Evolutionary conservation across 192 early-diverging fungal genomes (phyloP).

Genomic region (Dimargaris cristalligena): DNA sequence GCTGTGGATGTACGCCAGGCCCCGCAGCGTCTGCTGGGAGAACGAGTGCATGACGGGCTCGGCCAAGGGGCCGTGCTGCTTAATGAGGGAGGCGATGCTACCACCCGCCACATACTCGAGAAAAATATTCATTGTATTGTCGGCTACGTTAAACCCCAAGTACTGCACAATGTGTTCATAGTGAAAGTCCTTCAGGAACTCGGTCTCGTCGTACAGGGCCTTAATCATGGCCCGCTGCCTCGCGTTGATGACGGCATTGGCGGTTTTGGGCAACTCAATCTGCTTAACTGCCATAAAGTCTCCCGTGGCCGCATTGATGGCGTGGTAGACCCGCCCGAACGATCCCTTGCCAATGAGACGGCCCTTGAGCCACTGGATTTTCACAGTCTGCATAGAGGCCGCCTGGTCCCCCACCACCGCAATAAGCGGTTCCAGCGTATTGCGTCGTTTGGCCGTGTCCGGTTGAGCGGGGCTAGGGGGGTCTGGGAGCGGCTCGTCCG

Average conservation of each 20-base stretch:
- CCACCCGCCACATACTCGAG: slow-evolving; percentile 95
- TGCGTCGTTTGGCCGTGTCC: slow-evolving; percentile 11
- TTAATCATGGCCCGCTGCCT: slow-evolving; percentile 21
- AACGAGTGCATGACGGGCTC: slow-evolving; percentile 58
- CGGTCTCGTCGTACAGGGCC: slow-evolving; percentile 55
- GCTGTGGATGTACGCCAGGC: slow-evolving; percentile 73
- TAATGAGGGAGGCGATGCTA: slow-evolving; percentile 60
- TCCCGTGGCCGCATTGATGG: slow-evolving; percentile 48
- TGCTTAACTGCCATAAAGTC: slow-evolving; percentile 78
- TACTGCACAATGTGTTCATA: slow-evolving; percentile 92
- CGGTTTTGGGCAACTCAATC: slow-evolving; percentile 42
- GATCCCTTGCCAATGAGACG: slow-evolving; percentile 69
- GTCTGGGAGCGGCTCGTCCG: background rate
- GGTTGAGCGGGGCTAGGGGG: background rate
- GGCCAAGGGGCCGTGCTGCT: slow-evolving; percentile 50
- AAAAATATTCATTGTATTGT: slow-evolving; percentile 73
- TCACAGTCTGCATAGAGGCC: slow-evolving; percentile 14
- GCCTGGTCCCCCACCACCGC: slow-evolving; percentile 21
- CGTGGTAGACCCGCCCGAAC: slow-evolving; percentile 63
- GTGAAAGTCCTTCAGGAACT: slow-evolving; percentile 55
- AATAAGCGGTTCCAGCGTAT: slow-evolving; percentile 24
- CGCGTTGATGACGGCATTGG: background rate
- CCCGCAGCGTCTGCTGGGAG: slow-evolving; percentile 63
- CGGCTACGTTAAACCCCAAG: slow-evolving; percentile 57
- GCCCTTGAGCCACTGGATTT: slow-evolving; percentile 57